Percentiles rank a stretch among this genome's conserved stretches.
Evolutionary conservation across 1,284 basidiomycete species (phyloP).

Genomic region (Omphalotus olearius): DNA sequence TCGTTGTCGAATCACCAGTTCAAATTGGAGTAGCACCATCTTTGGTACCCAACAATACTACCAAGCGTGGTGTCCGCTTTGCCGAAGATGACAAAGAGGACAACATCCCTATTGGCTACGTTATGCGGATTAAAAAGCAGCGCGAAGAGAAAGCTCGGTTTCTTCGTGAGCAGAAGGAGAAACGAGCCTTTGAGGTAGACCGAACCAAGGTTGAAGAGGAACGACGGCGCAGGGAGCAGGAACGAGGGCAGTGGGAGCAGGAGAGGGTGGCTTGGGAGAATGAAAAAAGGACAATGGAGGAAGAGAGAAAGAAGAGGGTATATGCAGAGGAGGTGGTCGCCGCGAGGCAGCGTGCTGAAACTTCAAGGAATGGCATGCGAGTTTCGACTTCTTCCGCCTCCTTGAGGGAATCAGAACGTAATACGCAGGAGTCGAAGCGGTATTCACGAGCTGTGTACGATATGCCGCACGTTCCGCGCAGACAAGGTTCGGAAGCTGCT

Average conservation of each 20-base stretch:
- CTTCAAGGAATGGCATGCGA: constrained; percentile 40
- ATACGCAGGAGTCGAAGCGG: constrained; percentile 33
- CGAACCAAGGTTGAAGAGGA: constrained; percentile 43
- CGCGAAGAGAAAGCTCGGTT: constrained; percentile 70
- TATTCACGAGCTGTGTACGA: constrained; percentile 37
- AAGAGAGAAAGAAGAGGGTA: constrained; percentile 47
- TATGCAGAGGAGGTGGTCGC: constrained; percentile 61
- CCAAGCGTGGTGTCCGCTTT: constrained; percentile 66
- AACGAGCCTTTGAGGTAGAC: constrained; percentile 40
- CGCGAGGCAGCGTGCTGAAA: constrained; percentile 57
- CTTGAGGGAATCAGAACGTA: constrained; percentile 40
- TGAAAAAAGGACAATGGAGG: constrained; percentile 52
- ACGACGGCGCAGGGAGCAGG: constrained; percentile 39
- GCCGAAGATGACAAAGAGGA: constrained; percentile 66
- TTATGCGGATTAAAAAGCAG: constrained; percentile 63
- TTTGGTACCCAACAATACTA: constrained; percentile 12
- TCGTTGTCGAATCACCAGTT: background rate
- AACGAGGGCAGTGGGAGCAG: constrained; percentile 47
- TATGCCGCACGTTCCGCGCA: constrained; percentile 31
- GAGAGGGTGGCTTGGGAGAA: constrained; percentile 51
- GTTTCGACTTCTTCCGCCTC: constrained; percentile 33
- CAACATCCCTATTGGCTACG: constrained; percentile 60
- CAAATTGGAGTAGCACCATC: too few species aligned
- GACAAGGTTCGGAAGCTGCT: constrained; percentile 38
- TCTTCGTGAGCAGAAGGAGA: constrained; percentile 54